phyloP scores from a whole-genome alignment of 768 basidiomycete species.

The Phanerodontia chrysosporium region DNA sequence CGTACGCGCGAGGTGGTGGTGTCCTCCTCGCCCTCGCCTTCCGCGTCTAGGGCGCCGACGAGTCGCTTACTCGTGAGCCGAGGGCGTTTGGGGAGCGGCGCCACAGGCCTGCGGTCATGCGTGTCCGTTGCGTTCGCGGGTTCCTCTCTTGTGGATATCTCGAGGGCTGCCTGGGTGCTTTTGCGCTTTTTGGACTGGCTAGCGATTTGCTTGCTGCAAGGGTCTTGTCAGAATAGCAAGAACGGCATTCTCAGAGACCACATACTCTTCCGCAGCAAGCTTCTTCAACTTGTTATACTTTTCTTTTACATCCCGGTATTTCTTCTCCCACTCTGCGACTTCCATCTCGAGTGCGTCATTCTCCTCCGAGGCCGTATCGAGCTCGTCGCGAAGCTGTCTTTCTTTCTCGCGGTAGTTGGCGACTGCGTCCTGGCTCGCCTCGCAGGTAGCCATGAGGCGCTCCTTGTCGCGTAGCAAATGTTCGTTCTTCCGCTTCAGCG shows the following conservation, averaged over 20 bases:
- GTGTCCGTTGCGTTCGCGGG: neutral
- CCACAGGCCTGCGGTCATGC: neutral
- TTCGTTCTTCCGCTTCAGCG: constrained; percentile 18
- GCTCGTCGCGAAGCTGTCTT: constrained; percentile 11
- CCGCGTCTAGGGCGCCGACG: neutral
- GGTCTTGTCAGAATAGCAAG: constrained; percentile 2
- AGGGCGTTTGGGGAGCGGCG: constrained; percentile 4
- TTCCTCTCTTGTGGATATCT: neutral
- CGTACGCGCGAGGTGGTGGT: neutral
- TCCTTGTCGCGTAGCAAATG: constrained; percentile 14
- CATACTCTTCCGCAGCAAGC: neutral
- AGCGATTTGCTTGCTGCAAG: neutral
- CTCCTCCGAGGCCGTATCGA: constrained; percentile 14
- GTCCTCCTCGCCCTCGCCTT: neutral
- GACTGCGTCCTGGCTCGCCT: neutral
- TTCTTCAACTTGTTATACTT: constrained; percentile 19
- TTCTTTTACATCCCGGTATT: constrained; percentile 17
- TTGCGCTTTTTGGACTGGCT: constrained; percentile 15
- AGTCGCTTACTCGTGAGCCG: neutral
- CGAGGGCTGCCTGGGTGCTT: constrained; percentile 18
- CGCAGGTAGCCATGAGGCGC: constrained; percentile 1
- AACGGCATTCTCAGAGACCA: too few relatives aligned
- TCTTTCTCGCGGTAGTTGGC: constrained; percentile 1
- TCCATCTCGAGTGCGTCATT: constrained; percentile 16
- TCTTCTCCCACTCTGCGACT: constrained; percentile 16